Conservation (phyloP, 2,329 filamentous ascomycete genomes). For the Diplodia sapinea region DNA sequence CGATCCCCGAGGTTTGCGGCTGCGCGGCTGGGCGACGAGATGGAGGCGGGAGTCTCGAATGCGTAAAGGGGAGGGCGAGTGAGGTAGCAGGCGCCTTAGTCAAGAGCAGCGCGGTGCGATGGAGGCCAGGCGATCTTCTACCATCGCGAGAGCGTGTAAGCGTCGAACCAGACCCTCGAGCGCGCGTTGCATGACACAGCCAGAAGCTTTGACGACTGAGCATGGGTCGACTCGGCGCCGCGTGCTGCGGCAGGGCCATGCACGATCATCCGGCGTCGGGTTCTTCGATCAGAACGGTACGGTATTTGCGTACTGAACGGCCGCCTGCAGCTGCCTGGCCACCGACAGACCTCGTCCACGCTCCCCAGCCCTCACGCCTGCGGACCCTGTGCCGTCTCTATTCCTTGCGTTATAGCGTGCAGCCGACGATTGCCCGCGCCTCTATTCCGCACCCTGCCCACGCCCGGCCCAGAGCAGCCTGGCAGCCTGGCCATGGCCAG, state of each 20-base stretch:
- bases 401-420: conserved; percentile 21
- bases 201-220: conserved; percentile 23
- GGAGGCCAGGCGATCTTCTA: conserved; percentile 26
- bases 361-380: not conserved
- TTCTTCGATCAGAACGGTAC: conserved; percentile 15
- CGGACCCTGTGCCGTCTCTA: conserved; percentile 20
- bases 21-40: conserved; percentile 4
- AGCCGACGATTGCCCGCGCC: conserved; percentile 23
- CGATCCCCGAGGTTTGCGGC: conserved; percentile 23
- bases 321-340: conserved; percentile 19
- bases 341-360: not conserved
- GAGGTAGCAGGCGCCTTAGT: conserved; percentile 24
- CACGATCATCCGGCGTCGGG: conserved; percentile 26
- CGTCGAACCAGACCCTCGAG: conserved; percentile 26
- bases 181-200: conserved; percentile 28
- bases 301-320: conserved; percentile 26
- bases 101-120: conserved; percentile 26
- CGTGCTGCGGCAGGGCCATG: conserved; percentile 23
- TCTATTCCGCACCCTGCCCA: conserved; percentile 2
- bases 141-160: conserved; percentile 27
- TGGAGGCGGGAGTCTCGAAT: conserved; percentile 10
- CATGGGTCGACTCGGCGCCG: conserved; percentile 28
- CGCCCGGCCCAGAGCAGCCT: too few species aligned
- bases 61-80: conserved; percentile 26
- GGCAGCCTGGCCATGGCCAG: not conserved